Evolutionary conservation across 176 grass and related monocot genomes (phyloP), one percentile per base, ranked within the genome.

Genomic region (Rhynchospora tenuis): DNA sequence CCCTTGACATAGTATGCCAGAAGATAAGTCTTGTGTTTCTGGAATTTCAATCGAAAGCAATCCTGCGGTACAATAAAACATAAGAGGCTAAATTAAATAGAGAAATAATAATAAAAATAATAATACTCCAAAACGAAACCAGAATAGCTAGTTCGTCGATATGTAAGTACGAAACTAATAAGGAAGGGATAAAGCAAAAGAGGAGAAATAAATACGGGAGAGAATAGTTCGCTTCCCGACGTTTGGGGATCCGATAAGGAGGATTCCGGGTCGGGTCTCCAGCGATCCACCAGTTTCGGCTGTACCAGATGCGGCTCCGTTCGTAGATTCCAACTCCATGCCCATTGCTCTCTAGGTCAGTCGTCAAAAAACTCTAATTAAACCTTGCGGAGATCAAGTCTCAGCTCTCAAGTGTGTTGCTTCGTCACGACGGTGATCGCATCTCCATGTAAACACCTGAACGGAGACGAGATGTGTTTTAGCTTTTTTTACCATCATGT

Each of bases 211-310:
- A 23, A 91, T 61, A 99, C 89, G 86, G 28, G 89, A 95, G 80
- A 99, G 89, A 69, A 99, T 85, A 42, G 91, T 99, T 52, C 93
- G 93, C 86, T 99, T 99, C 82, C 96, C 96, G 71, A 93, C 96
- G 43, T 90, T 92, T 12, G 85, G 86, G 28, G 88, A 86, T 17
- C 96, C 96, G 65, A 99, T 74, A 66, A 99, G 58, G 64, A 99
- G 88, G 24, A 95, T 74, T 1, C 93, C 96, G 4, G 96, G 89
- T 62, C 89, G 88, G 42, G 33, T 80, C 89, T 99, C 96, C 51
- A 99, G 50, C 15, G 93, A 93, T 87, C 81, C 84, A 31, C 26
- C n/a, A 64, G 45, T 59, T 29, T 56, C 90, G 70, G 14, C 64
- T 81, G 48, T 54, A 22, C 51, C 61, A 2, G 80, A 82, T 17